Evolutionary conservation across 495 filamentous ascomycete genomes (phyloP).

Genomic region (Platismatia glauca): DNA sequence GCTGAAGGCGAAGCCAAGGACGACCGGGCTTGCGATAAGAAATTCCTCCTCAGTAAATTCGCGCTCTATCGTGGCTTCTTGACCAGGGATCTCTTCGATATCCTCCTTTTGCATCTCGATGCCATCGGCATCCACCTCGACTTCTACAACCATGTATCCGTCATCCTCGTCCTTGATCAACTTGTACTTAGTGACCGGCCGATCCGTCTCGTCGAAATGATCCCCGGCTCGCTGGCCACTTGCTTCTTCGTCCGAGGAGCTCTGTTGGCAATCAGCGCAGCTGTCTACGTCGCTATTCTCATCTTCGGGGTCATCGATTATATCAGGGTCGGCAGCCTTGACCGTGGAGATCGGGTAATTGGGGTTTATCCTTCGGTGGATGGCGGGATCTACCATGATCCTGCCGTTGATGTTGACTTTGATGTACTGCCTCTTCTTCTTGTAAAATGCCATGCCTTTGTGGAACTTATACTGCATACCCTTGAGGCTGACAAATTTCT

Average conservation of each 20-base stretch:
- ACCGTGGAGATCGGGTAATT: slow-evolving; percentile 80
- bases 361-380: slow-evolving; percentile 78
- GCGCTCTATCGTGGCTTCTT: slow-evolving; percentile 36
- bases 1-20: slow-evolving; percentile 84
- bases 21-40: slow-evolving; percentile 79
- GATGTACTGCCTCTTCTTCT: slow-evolving; percentile 67
- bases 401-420: slow-evolving; percentile 88
- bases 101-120: slow-evolving; percentile 58
- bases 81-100: slow-evolving; percentile 42
- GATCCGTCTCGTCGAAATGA: slow-evolving; percentile 41
- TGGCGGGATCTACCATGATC: slow-evolving; percentile 84
- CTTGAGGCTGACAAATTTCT: slow-evolving; percentile 68
- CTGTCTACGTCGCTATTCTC: slow-evolving; percentile 31
- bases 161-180: slow-evolving; percentile 57
- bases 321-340: slow-evolving; percentile 65
- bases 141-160: slow-evolving; percentile 47
- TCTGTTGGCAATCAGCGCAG: slow-evolving; percentile 13
- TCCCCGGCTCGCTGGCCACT: slow-evolving; percentile 22
- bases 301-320: slow-evolving; percentile 47
- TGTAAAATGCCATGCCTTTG: slow-evolving; percentile 71
- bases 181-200: slow-evolving; percentile 54
- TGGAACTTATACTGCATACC: slow-evolving; percentile 83
- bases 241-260: slow-evolving; percentile 45
- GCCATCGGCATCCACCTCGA: slow-evolving; percentile 52
- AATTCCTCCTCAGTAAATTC: slow-evolving; percentile 80